Evolutionary conservation across 164 flowering plant species (phyloP), one percentile per base, ranked within the genome.

Genomic region (Warburgia ugandensis): DNA sequence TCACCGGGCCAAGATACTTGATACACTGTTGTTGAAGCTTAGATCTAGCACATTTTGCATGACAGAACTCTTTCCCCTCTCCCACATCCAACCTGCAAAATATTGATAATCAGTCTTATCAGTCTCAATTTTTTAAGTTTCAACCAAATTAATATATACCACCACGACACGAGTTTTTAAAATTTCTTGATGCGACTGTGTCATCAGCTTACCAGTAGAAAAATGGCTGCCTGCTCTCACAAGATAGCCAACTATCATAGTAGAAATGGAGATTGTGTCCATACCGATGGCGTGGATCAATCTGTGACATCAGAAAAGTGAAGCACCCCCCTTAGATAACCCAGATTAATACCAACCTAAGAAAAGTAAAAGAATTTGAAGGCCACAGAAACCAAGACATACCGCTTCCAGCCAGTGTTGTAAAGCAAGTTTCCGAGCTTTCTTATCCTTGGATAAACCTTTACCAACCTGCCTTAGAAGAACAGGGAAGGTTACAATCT

Each of bases 371-470:
- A n/a, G n/a, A n/a, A n/a, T n/a, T n/a, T n/a, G n/a, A n/a, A n/a
- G n/a, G n/a, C n/a, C n/a, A n/a, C n/a, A n/a, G n/a, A 22, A 30
- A 28, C 6, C n/a, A 19, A n/a, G 35, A 69, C 88, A 65, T 73
- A 91, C 98, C 3, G 96, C 98, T 58, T 91, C 98, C 23, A 91
- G 96, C 98, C 96, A 91, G 61, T 91, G 96, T 59, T 83, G 96
- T 42, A 91, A 66, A 46, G 98, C 96, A 56, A 91, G 96, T 65
- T 87, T 80, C 22, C 78, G 77, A 29, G 96, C 96, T 61, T 81
- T 85, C 40, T 74, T 82, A 58, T 85, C 90, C 73, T 91, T 85
- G 0, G 94, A 91, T 44, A 80, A 76, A 48, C 98, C 98, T 73
- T 86, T 92, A 2, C 98, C 96, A 29, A 91, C 96, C 97, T 91